Evolutionary conservation across 257 asterid species (phyloP).

Genomic region (Rhazya stricta): DNA sequence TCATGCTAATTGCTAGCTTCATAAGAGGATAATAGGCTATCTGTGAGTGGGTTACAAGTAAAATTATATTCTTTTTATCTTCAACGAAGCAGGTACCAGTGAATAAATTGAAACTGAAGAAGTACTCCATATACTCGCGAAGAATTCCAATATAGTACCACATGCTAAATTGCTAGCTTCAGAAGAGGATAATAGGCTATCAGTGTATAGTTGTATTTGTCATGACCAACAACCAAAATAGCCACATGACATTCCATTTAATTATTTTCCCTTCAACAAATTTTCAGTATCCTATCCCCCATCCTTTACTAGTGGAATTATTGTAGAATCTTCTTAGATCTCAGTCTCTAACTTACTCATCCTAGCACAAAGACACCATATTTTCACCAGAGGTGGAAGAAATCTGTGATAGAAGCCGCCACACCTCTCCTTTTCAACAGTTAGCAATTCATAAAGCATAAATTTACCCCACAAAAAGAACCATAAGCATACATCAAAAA

Average conservation of each 20-base stretch:
- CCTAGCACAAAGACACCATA: neutral
- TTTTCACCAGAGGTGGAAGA: too few species aligned
- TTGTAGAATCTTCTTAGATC: neutral
- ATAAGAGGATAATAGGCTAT: too few species aligned
- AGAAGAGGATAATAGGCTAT: too few species aligned
- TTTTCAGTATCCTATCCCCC: too few species aligned
- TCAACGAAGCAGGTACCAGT: neutral
- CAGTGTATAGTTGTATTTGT: neutral
- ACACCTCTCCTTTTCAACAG: neutral
- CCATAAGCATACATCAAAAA: neutral
- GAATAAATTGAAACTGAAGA: neutral
- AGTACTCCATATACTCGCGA: neutral
- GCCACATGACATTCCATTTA: neutral
- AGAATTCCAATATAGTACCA: neutral
- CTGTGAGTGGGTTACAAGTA: too few species aligned
- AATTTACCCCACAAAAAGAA: neutral
- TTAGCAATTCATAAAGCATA: neutral
- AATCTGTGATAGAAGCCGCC: too few species aligned
- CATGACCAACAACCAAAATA: neutral
- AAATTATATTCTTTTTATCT: neutral
- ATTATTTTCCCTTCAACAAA: neutral
- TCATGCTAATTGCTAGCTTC: too few species aligned
- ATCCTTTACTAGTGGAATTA: too few species aligned
- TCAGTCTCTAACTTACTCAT: neutral
- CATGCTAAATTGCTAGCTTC: too few species aligned